Percentiles rank a stretch among this genome's conserved stretches.
Conservation (phyloP, 2,329 filamentous ascomycete genomes). For the Helminthosporium solani region DNA sequence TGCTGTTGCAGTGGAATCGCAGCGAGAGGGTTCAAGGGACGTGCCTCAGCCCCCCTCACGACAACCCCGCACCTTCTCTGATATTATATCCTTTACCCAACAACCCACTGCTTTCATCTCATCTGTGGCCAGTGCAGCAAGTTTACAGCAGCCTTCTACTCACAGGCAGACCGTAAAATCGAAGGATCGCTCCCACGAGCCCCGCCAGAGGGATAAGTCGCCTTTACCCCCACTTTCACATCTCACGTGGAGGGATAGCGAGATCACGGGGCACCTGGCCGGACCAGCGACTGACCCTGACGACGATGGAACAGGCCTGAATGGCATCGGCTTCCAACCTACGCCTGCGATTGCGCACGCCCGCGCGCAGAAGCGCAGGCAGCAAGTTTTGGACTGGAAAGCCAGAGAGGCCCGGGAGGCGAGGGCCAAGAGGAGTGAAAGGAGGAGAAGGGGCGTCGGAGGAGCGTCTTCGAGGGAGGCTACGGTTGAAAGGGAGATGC, state of each 20-base stretch:
- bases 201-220: slow-evolving; percentile 26
- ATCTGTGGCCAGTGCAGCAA: slow-evolving; percentile 9
- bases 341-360: slow-evolving; percentile 60
- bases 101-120: slow-evolving; percentile 31
- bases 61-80: slow-evolving; percentile 37
- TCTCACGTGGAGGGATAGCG: slow-evolving; percentile 59
- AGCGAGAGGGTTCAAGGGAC: slow-evolving; percentile 15
- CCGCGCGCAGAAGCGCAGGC: slow-evolving; percentile 56
- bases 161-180: slow-evolving; percentile 9
- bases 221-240: slow-evolving; percentile 35
- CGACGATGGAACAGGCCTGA: slow-evolving; percentile 64
- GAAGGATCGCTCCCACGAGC: slow-evolving; percentile 10
- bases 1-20: slow-evolving; percentile 4
- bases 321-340: slow-evolving; percentile 64
- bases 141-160: slow-evolving; percentile 7
- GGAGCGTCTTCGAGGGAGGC: slow-evolving; percentile 28
- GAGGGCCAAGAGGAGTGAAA: slow-evolving; percentile 57
- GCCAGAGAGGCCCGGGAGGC: slow-evolving; percentile 60
- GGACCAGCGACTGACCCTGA: slow-evolving; percentile 54
- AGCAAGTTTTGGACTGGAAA: slow-evolving; percentile 62
- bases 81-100: slow-evolving; percentile 28
- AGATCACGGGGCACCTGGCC: slow-evolving; percentile 61
- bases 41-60: slow-evolving; percentile 28
- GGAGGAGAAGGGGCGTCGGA: slow-evolving; percentile 43
- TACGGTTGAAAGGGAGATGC: slow-evolving; percentile 30